Evolutionary conservation across 2,329 filamentous ascomycete genomes (phyloP), one percentile per base, ranked within the genome.

Genomic region (Cordyceps militaris): DNA sequence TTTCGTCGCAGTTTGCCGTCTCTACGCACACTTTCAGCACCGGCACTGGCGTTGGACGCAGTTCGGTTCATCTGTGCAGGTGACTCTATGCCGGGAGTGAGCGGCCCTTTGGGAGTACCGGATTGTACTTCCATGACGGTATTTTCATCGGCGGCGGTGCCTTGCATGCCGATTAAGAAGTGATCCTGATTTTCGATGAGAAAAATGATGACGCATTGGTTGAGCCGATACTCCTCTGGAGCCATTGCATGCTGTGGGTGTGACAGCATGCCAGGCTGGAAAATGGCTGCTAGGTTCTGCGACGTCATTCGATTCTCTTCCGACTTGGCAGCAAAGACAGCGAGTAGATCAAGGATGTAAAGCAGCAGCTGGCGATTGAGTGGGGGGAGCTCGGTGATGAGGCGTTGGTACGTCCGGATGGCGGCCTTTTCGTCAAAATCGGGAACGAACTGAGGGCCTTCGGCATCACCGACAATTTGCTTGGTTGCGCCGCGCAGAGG

Each of bases 121-220:
- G 92, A 86, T 62, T 85, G 79, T 44, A 87, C 80, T 64, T 83
- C 80, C 64, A 82, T 76, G 64, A 81, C 80, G 1, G 83, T 86
- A 68, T 81, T 86, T 68, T 95, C 90, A 68, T 97, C 92, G n/a
- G 92, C 89, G n/a, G 85, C 92, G n/a, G 92, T 97, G 46, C 94
- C 94, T 69, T 91, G 90, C 94, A 99, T 99, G 57, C 94, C 94
- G 63, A 99, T 95, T 63, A 99, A 77, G 78, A 99, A 99, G 72
- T 96, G 90, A 67, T 99, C 94, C 71, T 99, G 94, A 66, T 99
- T 96, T 69, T 97, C 92, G 63, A 99, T 99, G 64, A 99, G 76
- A 72, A 99, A 99, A 52, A 99, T 96, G 62, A 99, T 81, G 21
- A 99, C 93, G 66, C 94, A 93, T 78, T 99, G 94, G 69, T 95